Base-by-base conservation (phyloP, 768 basidiomycete species). In the Russula griseocarnosa region DNA sequence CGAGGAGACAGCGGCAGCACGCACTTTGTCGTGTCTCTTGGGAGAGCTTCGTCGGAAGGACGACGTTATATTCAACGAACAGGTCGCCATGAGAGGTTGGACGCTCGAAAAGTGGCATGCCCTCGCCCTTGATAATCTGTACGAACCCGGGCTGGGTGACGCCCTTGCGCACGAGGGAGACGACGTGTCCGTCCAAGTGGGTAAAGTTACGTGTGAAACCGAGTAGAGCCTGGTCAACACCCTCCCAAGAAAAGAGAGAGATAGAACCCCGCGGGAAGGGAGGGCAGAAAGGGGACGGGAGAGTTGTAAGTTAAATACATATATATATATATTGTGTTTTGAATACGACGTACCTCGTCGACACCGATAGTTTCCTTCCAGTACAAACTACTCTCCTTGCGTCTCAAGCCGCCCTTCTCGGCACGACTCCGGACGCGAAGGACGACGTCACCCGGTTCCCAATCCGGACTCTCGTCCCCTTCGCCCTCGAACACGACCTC, bases 401-500 rank as follows among this genome's bases (percentile, higher is more conserved):
- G 81, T 66, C 86, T 80, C 85, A 89, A 98, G 3, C 87, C 85
- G 54, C 92, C 94, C 67, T 83, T 83, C 63, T 86, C 82, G 69
- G 86, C 86, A 74, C 82, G 82, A 70, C 88, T 94, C 68, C 88
- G 79, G 18, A 98, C 86, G 56, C 94, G 79, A 53, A 98, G 79
- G 42, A 98, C 80, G 55, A 99, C 84, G 75, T 99, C 95, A 9
- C 97, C 97, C 7, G 97, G 79, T 71, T 96, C 94, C 90, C 90
- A 97, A 69, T 98, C 97, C 3, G 93, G 92, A 61, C 81, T 90
- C 77, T 99, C 95, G 73, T 98, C 97, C 51, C 91, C 90, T 73
- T 98, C 95, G n/a, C 93, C 94, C 69, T 97, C 92, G 64, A 94
- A 98, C 1, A 95, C 82, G 42, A 95, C 83, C 73, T 99, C 92